Evolutionary conservation across 441 rosid genomes (phyloP), one percentile per base, ranked within the genome.

Genomic region (Populus hybrid): DNA sequence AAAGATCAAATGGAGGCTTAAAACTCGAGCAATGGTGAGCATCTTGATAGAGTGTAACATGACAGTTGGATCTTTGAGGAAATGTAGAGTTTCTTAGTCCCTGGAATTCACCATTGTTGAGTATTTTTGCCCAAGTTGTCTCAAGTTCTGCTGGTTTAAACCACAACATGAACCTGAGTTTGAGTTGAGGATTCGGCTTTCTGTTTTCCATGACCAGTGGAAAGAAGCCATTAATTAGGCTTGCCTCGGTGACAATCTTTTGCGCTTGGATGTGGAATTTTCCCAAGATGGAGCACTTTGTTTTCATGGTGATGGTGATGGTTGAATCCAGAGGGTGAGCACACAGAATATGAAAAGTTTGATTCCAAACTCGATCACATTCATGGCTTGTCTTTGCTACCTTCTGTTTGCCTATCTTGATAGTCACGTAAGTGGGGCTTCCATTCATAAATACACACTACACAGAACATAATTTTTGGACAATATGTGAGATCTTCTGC

Each of bases 341-440:
- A 50, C 97, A 95, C 8, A 88, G 91, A 74, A 95, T 85, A 73
- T 86, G 94, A 73, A 95, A 92, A 11, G 95, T 93, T 75, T 93
- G 99, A 76, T 92, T 95, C 97, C 99, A 95, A n/a, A 90, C 78
- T 5, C 97, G 88, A 82, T 86, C 93, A 2, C 72, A 84, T 79
- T 92, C 93, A 34, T 75, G 82, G 77, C 90, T 92, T 16, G 99
- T 93, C 72, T 85, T 87, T 18, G 93, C 98, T 5, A 92, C 90
- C 78, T 87, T 92, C 74, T 84, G 83, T 8, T 91, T 76, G 81
- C 89, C 89, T 53, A 95, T 79, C 82, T 87, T 88, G 75, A 95
- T 83, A 8, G 94, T 93, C 82, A 93, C 95, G 79, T 88, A 88
- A 65, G 90, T 73, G 9, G 98, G 78, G 83, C 81, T 92, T 71